Base-by-base conservation (phyloP, 352 stramenopile species). In the Phytopythium chamaehyphon region DNA sequence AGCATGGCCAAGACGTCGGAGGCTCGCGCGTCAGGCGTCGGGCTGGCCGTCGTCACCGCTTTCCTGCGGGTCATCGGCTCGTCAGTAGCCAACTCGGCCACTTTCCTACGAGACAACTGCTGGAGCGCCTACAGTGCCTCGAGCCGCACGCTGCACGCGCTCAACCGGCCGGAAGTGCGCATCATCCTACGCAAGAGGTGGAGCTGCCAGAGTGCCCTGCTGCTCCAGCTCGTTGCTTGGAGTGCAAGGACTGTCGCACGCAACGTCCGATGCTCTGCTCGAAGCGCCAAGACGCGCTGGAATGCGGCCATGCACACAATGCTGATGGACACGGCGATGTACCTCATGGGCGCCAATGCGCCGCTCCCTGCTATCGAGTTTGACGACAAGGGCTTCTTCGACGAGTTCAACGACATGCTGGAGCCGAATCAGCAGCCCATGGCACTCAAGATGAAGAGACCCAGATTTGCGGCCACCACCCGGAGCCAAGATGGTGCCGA, bases 401-500 rank as follows among this genome's bases (percentile, higher is more conserved):
- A 56, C 51, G 61, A 69, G 43, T 69, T 69, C 43, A 55, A 69
- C 42, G 57, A 61, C 45, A 53, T 69, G 14, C 62, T 60, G 21
- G 61, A 69, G 33, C 21, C 52, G 6, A 53, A 12, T 6, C 12
- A 11, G 5, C 0, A 28, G 1, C 28, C 28, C 9, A 33, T 33
- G 28, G 28, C 28, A 9, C 28, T 33, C 28, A 33, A 33, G 28
- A 33, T 33, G 28, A 5, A 9, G 12, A 45, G 39, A 14, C 16
- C 26, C 12, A 28, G 2, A 18, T 7, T 14, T 18, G 26, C 26
- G 14, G n/a, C 22, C 9, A 18, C 8, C 6, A 31, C n/a, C 24
- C 11, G 18, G 18, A 21, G n/a, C 2, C 21, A 18, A 35, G 21
- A 11, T 22, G 37, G 22, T 64, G 28, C 18, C 1, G 10, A 47